phyloP scores from a whole-genome alignment of 2,329 filamentous ascomycete species.

The Scleromitrula shiraiana region DNA sequence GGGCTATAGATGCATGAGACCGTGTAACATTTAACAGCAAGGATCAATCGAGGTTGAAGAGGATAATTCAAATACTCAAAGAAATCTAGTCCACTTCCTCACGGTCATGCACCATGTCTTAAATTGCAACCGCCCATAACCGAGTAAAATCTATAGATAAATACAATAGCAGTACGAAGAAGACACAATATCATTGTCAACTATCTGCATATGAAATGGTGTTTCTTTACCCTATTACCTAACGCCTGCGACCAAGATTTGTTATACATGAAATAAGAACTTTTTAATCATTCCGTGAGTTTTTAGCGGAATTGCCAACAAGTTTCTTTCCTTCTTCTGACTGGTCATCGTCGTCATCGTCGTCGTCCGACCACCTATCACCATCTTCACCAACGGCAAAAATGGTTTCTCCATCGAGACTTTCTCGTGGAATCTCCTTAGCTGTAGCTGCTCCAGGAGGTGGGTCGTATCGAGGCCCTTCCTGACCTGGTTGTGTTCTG shows the following conservation, averaged over 20 bases:
- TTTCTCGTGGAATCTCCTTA: slow-evolving; percentile 42
- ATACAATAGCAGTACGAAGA: background rate
- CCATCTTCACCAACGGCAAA: slow-evolving; percentile 84
- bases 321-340: slow-evolving; percentile 44
- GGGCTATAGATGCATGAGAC: too few species aligned
- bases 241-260: slow-evolving; percentile 8
- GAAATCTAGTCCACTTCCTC: too few species aligned
- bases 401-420: slow-evolving; percentile 83
- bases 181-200: background rate
- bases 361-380: slow-evolving; percentile 76
- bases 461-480: slow-evolving; percentile 31
- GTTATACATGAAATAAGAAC: slow-evolving; percentile 10
- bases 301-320: slow-evolving; percentile 27
- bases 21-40: too few species aligned
- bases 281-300: slow-evolving; percentile 5
- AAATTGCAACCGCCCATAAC: too few species aligned
- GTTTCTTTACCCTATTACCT: slow-evolving; percentile 1
- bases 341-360: slow-evolving; percentile 61
- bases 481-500: slow-evolving; percentile 34
- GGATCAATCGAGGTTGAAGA: too few species aligned
- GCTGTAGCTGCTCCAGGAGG: slow-evolving; percentile 19
- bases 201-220: background rate
- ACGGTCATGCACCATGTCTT: too few species aligned
- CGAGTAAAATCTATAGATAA: slow-evolving; percentile 5
- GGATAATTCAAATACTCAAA: too few species aligned